Evolutionary conservation across 805 yeast species (phyloP).

Genomic region (Candida multigemmis): DNA sequence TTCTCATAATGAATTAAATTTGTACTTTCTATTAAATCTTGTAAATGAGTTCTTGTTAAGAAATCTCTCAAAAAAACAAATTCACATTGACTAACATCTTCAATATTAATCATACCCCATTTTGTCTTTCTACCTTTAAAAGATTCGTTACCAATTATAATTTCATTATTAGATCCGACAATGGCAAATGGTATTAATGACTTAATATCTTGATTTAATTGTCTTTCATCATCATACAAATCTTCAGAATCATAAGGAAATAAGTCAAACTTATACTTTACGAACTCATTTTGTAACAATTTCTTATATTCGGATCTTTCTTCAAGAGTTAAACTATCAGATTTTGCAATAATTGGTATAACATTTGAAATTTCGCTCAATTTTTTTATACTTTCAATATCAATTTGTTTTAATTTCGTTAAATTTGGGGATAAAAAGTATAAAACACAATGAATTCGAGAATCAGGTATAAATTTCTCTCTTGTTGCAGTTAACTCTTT

Average conservation of each 20-base stretch:
- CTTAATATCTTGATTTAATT: slow-evolving; percentile 66
- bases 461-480: slow-evolving; percentile 71
- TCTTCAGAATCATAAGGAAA: slow-evolving; percentile 78
- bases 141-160: slow-evolving; percentile 65
- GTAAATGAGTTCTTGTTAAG: slow-evolving; percentile 89
- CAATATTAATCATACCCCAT: slow-evolving; percentile 92
- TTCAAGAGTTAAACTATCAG: slow-evolving; percentile 79
- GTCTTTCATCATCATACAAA: slow-evolving; percentile 61
- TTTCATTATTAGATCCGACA: slow-evolving; percentile 79
- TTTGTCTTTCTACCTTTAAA: slow-evolving; percentile 87
- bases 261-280: slow-evolving; percentile 60
- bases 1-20: slow-evolving; percentile 81
- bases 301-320: slow-evolving; percentile 79
- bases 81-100: slow-evolving; percentile 92
- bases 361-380: slow-evolving; percentile 87
- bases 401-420: slow-evolving; percentile 76
- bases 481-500: slow-evolving; percentile 93
- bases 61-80: slow-evolving; percentile 91
- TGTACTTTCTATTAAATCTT: slow-evolving; percentile 92
- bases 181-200: slow-evolving; percentile 85
- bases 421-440: slow-evolving; percentile 88
- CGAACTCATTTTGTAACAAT: slow-evolving; percentile 67
- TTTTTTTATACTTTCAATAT: slow-evolving; percentile 72
- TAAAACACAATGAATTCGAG: slow-evolving; percentile 88
- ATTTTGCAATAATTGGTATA: slow-evolving; percentile 90